Evolutionary conservation across 2,329 filamentous ascomycete species (phyloP).

Genomic region (Dactylonectria estremocensis): DNA sequence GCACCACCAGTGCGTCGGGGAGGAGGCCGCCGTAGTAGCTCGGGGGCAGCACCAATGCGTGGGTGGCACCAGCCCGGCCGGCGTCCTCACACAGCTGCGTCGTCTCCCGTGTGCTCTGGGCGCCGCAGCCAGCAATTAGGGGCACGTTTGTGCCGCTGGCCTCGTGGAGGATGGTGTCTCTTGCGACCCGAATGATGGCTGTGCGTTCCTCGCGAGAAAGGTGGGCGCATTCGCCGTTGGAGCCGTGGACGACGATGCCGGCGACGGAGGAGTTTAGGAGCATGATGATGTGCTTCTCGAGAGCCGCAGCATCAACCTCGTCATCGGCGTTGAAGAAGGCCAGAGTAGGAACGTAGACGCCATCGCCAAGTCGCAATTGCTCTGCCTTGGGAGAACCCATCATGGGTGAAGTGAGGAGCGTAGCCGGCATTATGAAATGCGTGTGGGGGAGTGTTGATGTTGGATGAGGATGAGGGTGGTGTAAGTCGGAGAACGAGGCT

Average conservation of each 20-base stretch:
- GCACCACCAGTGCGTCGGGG: conserved; percentile 62
- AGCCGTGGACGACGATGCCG: conserved; percentile 84
- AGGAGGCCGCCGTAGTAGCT: conserved; percentile 83
- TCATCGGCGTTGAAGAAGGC: conserved; percentile 56
- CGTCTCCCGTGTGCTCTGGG: conserved; percentile 82
- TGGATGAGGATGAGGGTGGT: conserved; percentile 10
- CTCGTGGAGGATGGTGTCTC: conserved; percentile 48
- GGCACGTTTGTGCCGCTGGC: conserved; percentile 40
- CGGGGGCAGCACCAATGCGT: conserved; percentile 82
- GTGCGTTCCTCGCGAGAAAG: conserved; percentile 80
- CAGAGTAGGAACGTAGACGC: conserved; percentile 57
- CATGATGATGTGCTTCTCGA: conserved; percentile 54
- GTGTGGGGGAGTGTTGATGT: conserved; percentile 4
- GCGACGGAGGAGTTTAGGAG: conserved; percentile 78
- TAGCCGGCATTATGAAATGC: conserved; percentile 42
- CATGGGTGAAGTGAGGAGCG: conserved; percentile 40
- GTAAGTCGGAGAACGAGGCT: conserved; percentile 22
- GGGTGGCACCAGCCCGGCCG: conserved; percentile 79
- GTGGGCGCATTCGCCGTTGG: conserved; percentile 88
- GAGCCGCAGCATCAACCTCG: conserved; percentile 51
- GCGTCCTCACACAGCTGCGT: conserved; percentile 81
- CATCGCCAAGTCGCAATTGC: conserved; percentile 46
- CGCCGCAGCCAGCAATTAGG: conserved; percentile 82
- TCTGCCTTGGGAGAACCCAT: conserved; percentile 48
- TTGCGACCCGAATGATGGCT: conserved; percentile 74